Evolutionary conservation across 1,284 basidiomycete genomes (phyloP).

Genomic region (Abortiporus biennis): DNA sequence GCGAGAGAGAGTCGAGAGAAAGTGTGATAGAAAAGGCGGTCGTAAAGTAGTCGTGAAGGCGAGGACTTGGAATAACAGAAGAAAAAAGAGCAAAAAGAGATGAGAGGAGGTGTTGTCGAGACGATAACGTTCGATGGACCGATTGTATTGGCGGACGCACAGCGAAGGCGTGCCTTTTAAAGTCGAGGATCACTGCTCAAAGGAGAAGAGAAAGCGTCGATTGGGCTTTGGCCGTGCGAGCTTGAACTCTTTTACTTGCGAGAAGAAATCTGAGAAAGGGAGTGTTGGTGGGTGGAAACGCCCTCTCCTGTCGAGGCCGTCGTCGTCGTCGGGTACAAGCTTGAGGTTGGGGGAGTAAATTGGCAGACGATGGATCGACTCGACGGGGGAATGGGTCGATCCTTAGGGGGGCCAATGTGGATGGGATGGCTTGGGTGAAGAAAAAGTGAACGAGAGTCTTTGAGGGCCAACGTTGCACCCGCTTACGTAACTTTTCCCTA

Average conservation of each 20-base stretch:
- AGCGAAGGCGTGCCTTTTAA: constrained; percentile 85
- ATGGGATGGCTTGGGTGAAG: constrained; percentile 24
- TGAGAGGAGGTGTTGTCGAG: constrained; percentile 26
- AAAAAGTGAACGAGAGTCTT: constrained; percentile 12
- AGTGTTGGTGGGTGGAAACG: constrained; percentile 19
- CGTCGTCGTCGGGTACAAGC: constrained; percentile 33
- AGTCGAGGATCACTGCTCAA: constrained; percentile 27
- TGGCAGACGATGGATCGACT: constrained; percentile 33
- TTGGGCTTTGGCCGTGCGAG: constrained; percentile 12
- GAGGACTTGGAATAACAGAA: no score
- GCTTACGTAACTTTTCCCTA: constrained; percentile 23
- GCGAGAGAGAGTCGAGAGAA: constrained; percentile 10
- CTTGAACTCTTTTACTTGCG: constrained; percentile 21
- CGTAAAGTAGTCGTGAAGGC: constrained; percentile 43
- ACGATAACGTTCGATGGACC: constrained; percentile 21
- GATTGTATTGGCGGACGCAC: constrained; percentile 67
- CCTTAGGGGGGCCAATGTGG: constrained; percentile 29
- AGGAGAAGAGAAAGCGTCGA: constrained; percentile 26
- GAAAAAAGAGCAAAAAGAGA: constrained; percentile 22
- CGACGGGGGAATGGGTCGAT: constrained; percentile 37
- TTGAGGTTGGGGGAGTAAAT: constrained; percentile 17
- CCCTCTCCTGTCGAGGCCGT: constrained; percentile 32
- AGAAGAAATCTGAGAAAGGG: constrained; percentile 21
- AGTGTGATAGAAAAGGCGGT: constrained; percentile 32
- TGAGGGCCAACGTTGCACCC: constrained; percentile 10